phyloP scores from a whole-genome alignment of 805 yeast genomes.

The Yueomyces sinensis region DNA sequence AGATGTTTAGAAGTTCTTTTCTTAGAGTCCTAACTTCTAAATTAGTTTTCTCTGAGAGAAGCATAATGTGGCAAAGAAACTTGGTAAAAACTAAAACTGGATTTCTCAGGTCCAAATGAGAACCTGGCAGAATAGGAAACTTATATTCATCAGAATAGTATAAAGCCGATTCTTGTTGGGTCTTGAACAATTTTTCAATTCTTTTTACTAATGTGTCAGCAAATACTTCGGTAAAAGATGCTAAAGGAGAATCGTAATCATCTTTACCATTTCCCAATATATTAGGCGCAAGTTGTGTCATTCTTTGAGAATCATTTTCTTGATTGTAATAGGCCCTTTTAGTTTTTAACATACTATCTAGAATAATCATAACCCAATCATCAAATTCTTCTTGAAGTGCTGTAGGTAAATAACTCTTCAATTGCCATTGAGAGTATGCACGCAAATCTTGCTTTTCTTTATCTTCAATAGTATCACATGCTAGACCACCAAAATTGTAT shows the following conservation, averaged over 20 bases:
- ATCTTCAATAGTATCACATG: constrained; percentile 28
- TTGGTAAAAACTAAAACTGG: constrained; percentile 78
- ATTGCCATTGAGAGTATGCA: constrained; percentile 62
- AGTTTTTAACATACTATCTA: constrained; percentile 51
- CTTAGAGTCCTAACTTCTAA: constrained; percentile 67
- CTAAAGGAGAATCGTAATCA: constrained; percentile 26
- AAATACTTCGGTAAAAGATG: constrained; percentile 43
- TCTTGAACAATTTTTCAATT: constrained; percentile 46
- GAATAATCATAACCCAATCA: constrained; percentile 69
- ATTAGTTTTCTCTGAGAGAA: constrained; percentile 47
- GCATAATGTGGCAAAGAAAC: constrained; percentile 55
- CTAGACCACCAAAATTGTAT: constrained; percentile 69
- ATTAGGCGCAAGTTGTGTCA: constrained; percentile 52
- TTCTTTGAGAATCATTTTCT: constrained; percentile 40
- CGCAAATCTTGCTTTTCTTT: constrained; percentile 26
- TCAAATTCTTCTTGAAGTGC: constrained; percentile 73
- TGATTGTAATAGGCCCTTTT: constrained; percentile 27
- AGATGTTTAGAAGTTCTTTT: constrained; percentile 53
- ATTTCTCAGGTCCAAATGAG: constrained; percentile 40
- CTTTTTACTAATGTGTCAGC: constrained; percentile 55
- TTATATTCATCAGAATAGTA: constrained; percentile 50
- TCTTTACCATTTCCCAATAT: constrained; percentile 23
- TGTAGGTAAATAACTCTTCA: constrained; percentile 58
- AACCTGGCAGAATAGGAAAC: constrained; percentile 71
- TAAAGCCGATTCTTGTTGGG: constrained; percentile 61